phyloP scores from a whole-genome alignment of 1,284 basidiomycete species.

The Irpex rosettiformis region DNA sequence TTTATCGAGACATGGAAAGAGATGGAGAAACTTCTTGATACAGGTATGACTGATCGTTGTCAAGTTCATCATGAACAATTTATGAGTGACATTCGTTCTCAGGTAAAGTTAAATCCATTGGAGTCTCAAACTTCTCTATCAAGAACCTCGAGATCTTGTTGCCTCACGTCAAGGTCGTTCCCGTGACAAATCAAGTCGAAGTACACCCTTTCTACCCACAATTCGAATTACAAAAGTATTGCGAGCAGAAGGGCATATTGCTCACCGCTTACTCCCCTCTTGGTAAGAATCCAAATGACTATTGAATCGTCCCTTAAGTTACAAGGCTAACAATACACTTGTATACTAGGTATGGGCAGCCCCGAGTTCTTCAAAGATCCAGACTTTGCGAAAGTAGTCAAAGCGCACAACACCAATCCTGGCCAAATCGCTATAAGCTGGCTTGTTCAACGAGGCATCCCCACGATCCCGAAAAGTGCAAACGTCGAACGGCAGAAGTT shows the following conservation, averaged over 20 bases:
- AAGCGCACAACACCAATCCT: constrained; percentile 39
- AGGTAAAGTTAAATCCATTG: constrained; percentile 53
- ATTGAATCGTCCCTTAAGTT: no score
- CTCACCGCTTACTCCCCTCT: constrained; percentile 69
- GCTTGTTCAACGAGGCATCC: constrained; percentile 41
- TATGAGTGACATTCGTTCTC: neutral
- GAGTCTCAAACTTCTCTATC: constrained; percentile 68
- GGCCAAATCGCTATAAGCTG: constrained; percentile 54
- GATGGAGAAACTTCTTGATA: constrained; percentile 52
- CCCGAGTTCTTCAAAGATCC: constrained; percentile 22
- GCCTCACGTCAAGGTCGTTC: constrained; percentile 38
- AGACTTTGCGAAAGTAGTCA: constrained; percentile 41
- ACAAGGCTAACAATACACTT: no score
- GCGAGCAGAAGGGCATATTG: constrained; percentile 53
- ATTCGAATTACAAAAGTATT: constrained; percentile 51
- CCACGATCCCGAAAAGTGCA: constrained; percentile 48
- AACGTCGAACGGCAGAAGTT: constrained; percentile 41
- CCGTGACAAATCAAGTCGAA: constrained; percentile 66
- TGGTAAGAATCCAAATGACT: no score
- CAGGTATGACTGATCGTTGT: constrained; percentile 25
- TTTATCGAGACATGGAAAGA: constrained; percentile 52
- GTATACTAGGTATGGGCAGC: constrained; percentile 21
- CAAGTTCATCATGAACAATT: neutral
- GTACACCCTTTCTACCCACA: constrained; percentile 59
- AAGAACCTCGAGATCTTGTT: constrained; percentile 44